Evolutionary conservation across 257 asterid species (phyloP), one percentile per base, ranked within the genome.

Genomic region (Striga asiatica): DNA sequence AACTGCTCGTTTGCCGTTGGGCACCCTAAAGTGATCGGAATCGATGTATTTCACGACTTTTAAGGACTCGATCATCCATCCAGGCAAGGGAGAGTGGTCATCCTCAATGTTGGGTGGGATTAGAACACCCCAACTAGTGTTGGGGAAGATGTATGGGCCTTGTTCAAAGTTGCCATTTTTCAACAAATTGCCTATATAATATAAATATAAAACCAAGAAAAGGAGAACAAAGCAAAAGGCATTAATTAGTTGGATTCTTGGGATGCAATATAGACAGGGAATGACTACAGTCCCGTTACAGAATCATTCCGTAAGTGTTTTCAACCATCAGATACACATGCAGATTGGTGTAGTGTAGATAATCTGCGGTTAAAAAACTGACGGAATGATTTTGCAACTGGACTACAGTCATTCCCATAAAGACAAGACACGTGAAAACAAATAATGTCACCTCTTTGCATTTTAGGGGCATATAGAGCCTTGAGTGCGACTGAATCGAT

Each of bases 121-220:
- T 29, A 88, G 67, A 55, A 76, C 81, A 2, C 97, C 95, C 81
- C 83, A 78, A 0, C 54, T 60, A 6, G 92, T 69, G 54, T 80
- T 77, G 22, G 79, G 71, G 67, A 85, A 78, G 45, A 88, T 75
- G 51, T 82, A 88, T 2, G 97, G 95, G 19, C 97, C 97, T 52
- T 80, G 87, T 67, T 88, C 97, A n/a, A 88, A 88, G 65, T 85
- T 72, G 1, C 92, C 97, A 22, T 88, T 84, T 66, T 82, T 88
- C 69, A 88, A 43, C 64, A 80, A 25, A 72, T 80, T 85, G 1
- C 82, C 96, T 86, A 58, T 55, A 64, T 34, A 7, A 20, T 8
- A 34, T 8, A n/a, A n/a, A n/a, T n/a, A 4, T 56, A 9, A 2
- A 7, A 3, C 4, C 14, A 41, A 56, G 38, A 56, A 9, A 1